A percentile compares a stretch with the other conserved stretches of the same genome.
Evolutionary conservation across 805 yeast species (phyloP).

Genomic region (Yamadazyma phyllophila): DNA sequence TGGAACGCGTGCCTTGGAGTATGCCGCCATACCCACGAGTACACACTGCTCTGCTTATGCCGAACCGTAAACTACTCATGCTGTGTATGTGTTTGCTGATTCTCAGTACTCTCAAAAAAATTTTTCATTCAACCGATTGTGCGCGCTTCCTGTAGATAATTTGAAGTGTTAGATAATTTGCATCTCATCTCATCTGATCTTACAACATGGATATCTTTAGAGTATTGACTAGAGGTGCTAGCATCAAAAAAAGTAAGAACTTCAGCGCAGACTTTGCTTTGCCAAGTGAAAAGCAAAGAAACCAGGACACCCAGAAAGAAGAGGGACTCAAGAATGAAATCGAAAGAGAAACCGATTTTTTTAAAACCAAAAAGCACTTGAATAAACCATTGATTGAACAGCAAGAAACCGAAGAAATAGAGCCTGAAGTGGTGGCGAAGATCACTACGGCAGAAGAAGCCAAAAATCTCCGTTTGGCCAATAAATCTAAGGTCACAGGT

Average conservation of each 20-base stretch:
- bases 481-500: constrained; percentile 74
- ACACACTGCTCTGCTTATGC: background rate
- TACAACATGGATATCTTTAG: constrained; percentile 79
- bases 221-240: constrained; percentile 82
- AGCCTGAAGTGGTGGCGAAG: constrained; percentile 36
- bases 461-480: constrained; percentile 51
- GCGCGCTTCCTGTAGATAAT: constrained; percentile 5
- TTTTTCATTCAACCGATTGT: constrained; percentile 2
- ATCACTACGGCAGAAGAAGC: constrained; percentile 63
- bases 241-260: constrained; percentile 57
- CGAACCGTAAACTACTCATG: constrained; percentile 2
- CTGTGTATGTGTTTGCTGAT: background rate
- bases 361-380: constrained; percentile 50
- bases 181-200: constrained; percentile 9
- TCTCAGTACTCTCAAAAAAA: constrained; percentile 1
- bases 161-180: background rate
- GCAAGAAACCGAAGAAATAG: constrained; percentile 21
- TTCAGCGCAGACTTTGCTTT: constrained; percentile 42
- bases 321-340: constrained; percentile 48
- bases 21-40: background rate
- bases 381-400: constrained; percentile 15
- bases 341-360: constrained; percentile 79
- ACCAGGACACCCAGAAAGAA: constrained; percentile 31
- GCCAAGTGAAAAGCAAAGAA: constrained; percentile 22
- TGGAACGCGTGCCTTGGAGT: constrained; percentile 18